These are phyloP conservation scores for Clavariopsis aquatica DNA, from an alignment of 495 filamentous ascomycete genomes.

Conservation along the genomic window DNA sequence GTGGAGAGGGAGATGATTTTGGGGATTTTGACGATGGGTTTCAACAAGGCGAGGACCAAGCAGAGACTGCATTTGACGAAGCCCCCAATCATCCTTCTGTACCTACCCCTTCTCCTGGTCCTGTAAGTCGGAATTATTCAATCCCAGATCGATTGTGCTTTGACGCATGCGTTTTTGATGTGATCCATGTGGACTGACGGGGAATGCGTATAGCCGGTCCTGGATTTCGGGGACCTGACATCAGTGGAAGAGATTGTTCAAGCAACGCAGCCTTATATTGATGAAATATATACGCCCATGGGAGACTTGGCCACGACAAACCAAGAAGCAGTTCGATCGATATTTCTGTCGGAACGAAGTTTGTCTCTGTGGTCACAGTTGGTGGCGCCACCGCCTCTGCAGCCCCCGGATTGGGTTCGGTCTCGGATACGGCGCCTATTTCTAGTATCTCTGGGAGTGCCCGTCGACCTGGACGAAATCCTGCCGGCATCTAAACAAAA, in stretches of 20 bases:
- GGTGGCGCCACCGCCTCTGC: constrained; percentile 87
- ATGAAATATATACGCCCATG: constrained; percentile 57
- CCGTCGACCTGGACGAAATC: constrained; percentile 95
- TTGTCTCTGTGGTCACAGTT: constrained; percentile 96
- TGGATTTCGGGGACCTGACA: constrained; percentile 63
- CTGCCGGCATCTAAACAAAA: constrained; percentile 96
- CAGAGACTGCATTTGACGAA: constrained; percentile 47
- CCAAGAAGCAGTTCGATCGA: constrained; percentile 49
- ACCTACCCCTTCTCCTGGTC: constrained; percentile 36
- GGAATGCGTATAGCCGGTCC: constrained; percentile 58
- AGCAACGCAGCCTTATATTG: constrained; percentile 53
- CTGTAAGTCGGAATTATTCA: constrained; percentile 40
- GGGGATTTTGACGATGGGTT: constrained; percentile 90
- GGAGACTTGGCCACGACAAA: constrained; percentile 48
- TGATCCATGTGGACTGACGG: constrained; percentile 33
- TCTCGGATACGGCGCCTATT: constrained; percentile 95
- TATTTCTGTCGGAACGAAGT: constrained; percentile 70
- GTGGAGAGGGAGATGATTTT: constrained; percentile 67
- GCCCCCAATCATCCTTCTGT: constrained; percentile 44
- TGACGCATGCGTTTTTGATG: constrained; percentile 10
- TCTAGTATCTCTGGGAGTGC: constrained; percentile 92
- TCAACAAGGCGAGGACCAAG: constrained; percentile 57
- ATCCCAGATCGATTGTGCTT: constrained; percentile 28
- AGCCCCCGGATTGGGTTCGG: constrained; percentile 97
- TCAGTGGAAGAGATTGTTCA: constrained; percentile 27